Evolutionary conservation across 106 monocot genomes (phyloP), one percentile per base, ranked within the genome.

Genomic region (Allium cepa): DNA sequence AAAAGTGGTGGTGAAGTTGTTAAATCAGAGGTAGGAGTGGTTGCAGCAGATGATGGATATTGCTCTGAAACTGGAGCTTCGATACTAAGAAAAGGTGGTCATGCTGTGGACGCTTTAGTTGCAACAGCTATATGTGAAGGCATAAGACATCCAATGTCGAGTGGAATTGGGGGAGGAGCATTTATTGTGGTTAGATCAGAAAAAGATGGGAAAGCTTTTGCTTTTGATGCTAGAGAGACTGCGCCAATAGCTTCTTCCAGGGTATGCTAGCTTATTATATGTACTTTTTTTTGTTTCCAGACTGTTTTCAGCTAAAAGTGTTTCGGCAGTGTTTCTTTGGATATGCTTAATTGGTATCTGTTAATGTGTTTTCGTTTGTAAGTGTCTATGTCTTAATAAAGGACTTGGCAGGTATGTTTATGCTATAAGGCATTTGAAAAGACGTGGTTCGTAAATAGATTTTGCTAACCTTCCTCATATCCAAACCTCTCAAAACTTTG

Each of bases 81-180:
- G 68, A 78, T 77, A 47, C 67, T 97, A 62, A 57, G 80, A 28
- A 56, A 50, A 7, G 96, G 96, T 2, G 92, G 96, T 7, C 88
- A 92, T 71, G 89, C 97, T 12, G 89, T 92, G 57, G 97, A 97
- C 61, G 97, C 97, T 17, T 82, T 89, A 47, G 92, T 83, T 18
- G 97, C 92, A 60, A 64, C 86, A 36, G 82, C 84, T 46, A 68
- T 97, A 14, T 97, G 92, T 69, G 60, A 72, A 16, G 97, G 92
- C 1, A 82, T 92, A 11, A 84, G 84, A 36, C 84, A 89, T 70
- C 89, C 89, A 22, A 77, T 83, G 78, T 97, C 97, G 16, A 97
- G 97, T 66, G 92, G 97, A n/a, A 65, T 99, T 36, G 92, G 97
- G 47, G 97, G 92, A 46, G 97, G 97, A 2, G 82, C 84, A 3